Percentiles rank a stretch among this genome's conserved stretches.
These are phyloP conservation scores for Erysimum cheiri DNA, from an alignment of 441 rosid genomes.

Conservation along the genomic window DNA sequence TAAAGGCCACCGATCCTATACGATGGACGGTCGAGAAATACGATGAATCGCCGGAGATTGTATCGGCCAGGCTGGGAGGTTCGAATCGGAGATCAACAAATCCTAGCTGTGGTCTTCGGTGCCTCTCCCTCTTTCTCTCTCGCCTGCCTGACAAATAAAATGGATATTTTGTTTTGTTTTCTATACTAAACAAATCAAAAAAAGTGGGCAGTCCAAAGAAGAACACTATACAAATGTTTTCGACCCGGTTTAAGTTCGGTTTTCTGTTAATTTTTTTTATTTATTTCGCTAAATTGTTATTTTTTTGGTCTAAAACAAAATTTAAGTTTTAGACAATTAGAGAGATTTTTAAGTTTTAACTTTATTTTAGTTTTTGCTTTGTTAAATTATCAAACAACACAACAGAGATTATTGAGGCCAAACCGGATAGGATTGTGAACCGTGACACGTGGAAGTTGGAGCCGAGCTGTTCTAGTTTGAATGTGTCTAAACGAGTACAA, in stretches of 20 bases:
- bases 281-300: neutral
- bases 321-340: too few relatives aligned
- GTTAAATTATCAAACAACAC: neutral
- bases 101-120: neutral
- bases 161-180: slow-evolving; percentile 4
- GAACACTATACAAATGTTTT: neutral
- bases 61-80: neutral
- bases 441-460: slow-evolving; percentile 10
- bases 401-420: neutral
- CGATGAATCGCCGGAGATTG: neutral
- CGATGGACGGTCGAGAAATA: neutral
- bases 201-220: neutral
- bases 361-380: neutral
- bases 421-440: slow-evolving; percentile 5
- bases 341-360: too few relatives aligned
- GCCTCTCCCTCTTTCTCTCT: neutral
- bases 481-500: neutral
- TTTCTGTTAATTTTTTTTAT: slow-evolving; percentile 21
- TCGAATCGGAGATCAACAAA: slow-evolving; percentile 16
- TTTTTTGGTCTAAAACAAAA: neutral
- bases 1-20: slow-evolving; percentile 27
- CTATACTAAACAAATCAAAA: neutral
- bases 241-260: slow-evolving; percentile 33
- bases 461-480: slow-evolving; percentile 20
- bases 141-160: slow-evolving; percentile 3